A percentile compares a stretch with the other conserved stretches of the same genome.
These are phyloP conservation scores for Anthoceros angustus DNA, from an alignment of 225 moss, liverwort and hornwort genomes.

Conservation along the genomic window DNA sequence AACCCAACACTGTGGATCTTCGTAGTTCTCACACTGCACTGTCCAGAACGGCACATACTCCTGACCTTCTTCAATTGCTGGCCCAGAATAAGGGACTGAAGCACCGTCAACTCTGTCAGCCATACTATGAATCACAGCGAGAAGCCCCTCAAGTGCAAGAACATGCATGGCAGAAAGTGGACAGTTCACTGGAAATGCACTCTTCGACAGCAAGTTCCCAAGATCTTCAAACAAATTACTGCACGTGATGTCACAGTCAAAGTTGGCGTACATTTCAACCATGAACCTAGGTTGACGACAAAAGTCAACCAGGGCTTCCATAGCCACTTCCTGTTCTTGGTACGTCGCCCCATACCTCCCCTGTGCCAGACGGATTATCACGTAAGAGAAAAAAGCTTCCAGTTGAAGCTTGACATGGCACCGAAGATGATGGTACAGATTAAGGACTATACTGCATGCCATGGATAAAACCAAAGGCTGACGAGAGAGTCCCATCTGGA, in stretches of 20 bases:
- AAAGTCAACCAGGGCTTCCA: conserved; percentile 98
- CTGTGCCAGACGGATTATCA: conserved; percentile 89
- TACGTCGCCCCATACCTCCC: conserved; percentile 82
- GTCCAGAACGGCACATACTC: conserved; percentile 97
- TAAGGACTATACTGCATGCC: conserved; percentile 95
- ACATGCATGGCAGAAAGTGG: conserved; percentile 99
- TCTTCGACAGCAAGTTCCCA: conserved; percentile 94
- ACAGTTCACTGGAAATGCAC: conserved; percentile 90
- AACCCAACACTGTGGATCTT: conserved; percentile 69
- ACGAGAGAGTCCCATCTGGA: conserved; percentile 94
- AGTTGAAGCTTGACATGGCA: conserved; percentile 62
- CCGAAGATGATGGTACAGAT: conserved; percentile 89
- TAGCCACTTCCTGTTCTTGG: conserved; percentile 99
- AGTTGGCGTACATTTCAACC: conserved; percentile 99
- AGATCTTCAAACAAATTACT: conserved; percentile 95
- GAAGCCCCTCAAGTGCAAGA: conserved; percentile 80
- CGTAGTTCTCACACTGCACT: conserved; percentile 69
- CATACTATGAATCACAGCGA: conserved; percentile 96
- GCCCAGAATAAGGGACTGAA: conserved; percentile 32
- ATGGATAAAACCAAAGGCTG: conserved; percentile 79
- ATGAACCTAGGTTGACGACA: conserved; percentile 92
- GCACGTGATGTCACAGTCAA: conserved; percentile 91
- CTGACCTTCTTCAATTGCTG: conserved; percentile 61
- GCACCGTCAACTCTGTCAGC: conserved; percentile 85
- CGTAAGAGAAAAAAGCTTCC: conserved; percentile 95